Evolutionary conservation across 257 asterid species (phyloP).

Genomic region (Solanum chilense): DNA sequence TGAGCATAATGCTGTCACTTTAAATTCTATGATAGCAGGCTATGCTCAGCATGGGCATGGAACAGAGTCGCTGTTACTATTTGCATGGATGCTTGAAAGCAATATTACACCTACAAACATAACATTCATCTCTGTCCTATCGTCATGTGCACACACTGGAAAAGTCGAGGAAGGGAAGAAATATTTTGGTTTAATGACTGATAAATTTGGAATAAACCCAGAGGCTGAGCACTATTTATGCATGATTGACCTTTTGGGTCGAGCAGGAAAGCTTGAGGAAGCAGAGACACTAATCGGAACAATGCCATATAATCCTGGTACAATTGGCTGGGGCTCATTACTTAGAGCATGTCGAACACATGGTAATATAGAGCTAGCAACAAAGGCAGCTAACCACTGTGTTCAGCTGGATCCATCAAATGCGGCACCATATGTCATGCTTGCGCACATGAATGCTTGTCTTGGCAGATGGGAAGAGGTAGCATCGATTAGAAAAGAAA

Average conservation of each 20-base stretch:
- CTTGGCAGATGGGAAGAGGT: slow-evolving; percentile 62
- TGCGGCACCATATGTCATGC: slow-evolving; percentile 62
- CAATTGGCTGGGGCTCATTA: slow-evolving; percentile 55
- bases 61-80: slow-evolving; percentile 34
- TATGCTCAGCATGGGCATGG: slow-evolving; percentile 76
- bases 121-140: slow-evolving; percentile 68
- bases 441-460: slow-evolving; percentile 40
- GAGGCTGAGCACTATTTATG: slow-evolving; percentile 59
- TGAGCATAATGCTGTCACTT: slow-evolving; percentile 44
- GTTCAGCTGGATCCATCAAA: slow-evolving; percentile 53
- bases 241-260: slow-evolving; percentile 66
- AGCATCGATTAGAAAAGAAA: slow-evolving; percentile 29
- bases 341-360: slow-evolving; percentile 59
- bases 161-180: slow-evolving; percentile 57
- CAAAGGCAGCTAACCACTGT: slow-evolving; percentile 52
- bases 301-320: slow-evolving; percentile 54
- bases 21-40: slow-evolving; percentile 64
- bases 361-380: slow-evolving; percentile 42
- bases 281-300: slow-evolving; percentile 43
- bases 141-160: slow-evolving; percentile 68
- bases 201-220: slow-evolving; percentile 36
- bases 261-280: slow-evolving; percentile 56
- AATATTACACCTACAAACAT: slow-evolving; percentile 36
- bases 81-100: slow-evolving; percentile 38
- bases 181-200: slow-evolving; percentile 46